Evolutionary conservation across 2,329 filamentous ascomycete genomes (phyloP).

Genomic region (Colletotrichum orbiculare): DNA sequence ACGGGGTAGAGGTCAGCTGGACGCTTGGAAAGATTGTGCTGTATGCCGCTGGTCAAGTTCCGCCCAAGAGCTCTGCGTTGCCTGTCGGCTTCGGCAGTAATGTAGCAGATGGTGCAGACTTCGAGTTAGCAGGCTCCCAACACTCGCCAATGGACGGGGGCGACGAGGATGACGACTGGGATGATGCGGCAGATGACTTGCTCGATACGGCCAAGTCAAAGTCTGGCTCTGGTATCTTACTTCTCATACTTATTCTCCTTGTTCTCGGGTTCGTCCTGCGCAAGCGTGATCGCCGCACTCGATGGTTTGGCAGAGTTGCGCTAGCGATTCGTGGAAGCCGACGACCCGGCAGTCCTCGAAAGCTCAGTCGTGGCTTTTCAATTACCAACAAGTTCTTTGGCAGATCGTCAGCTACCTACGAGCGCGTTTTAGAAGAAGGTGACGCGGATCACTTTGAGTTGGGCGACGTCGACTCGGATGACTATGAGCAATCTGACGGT

Average conservation of each 20-base stretch:
- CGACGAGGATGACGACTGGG: conserved; percentile 64
- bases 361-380: conserved; percentile 59
- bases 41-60: conserved; percentile 90
- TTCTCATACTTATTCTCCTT: conserved; percentile 80
- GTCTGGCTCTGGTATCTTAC: conserved; percentile 77
- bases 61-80: conserved; percentile 66
- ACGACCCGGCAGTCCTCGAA: conserved; percentile 59
- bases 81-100: conserved; percentile 97
- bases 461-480: conserved; percentile 71
- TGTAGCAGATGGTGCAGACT: conserved; percentile 74
- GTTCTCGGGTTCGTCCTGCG: conserved; percentile 79
- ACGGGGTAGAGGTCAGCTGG: conserved; percentile 94
- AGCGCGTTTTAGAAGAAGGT: conserved; percentile 87
- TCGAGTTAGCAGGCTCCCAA: conserved; percentile 81
- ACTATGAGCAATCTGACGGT: conserved; percentile 73
- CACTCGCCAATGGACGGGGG: conserved; percentile 50
- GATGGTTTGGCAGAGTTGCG: conserved; percentile 66
- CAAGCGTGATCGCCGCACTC: conserved; percentile 79
- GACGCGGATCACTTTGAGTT: conserved; percentile 82
- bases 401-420: conserved; percentile 71
- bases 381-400: conserved; percentile 75
- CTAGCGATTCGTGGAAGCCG: conserved; percentile 52
- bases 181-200: conserved; percentile 64
- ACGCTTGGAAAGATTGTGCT: conserved; percentile 96
- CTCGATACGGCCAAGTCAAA: conserved; percentile 74